Evolutionary conservation across 306 rosid species (phyloP).

Genomic region (Oxytropis ochrocephala): DNA sequence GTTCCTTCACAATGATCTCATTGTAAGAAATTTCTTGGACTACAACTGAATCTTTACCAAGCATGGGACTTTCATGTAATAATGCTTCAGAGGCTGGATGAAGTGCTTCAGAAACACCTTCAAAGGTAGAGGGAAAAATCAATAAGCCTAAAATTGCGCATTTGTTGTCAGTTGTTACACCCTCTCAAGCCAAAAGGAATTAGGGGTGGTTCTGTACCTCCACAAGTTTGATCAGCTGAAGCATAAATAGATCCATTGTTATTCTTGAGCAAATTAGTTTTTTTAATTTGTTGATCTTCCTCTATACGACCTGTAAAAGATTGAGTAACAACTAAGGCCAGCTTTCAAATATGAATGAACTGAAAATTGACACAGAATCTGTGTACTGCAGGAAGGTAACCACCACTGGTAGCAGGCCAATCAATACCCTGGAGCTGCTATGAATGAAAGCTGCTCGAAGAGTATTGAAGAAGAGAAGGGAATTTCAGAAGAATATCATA

Average conservation of each 20-base stretch:
- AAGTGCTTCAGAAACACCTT: constrained; percentile 37
- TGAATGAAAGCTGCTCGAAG: too few relatives aligned
- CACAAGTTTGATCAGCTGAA: constrained; percentile 34
- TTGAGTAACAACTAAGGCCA: constrained; percentile 20
- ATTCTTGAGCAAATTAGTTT: constrained; percentile 28
- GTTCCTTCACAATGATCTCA: constrained; percentile 37
- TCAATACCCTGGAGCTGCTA: too few relatives aligned
- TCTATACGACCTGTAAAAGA: constrained; percentile 39
- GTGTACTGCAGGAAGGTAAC: too few relatives aligned
- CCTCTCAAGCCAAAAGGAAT: constrained; percentile 38
- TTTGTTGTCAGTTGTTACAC: constrained; percentile 17
- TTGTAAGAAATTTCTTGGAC: constrained; percentile 31
- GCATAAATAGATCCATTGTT: constrained; percentile 23
- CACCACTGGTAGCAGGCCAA: too few relatives aligned
- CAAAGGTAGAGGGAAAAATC: constrained; percentile 30
- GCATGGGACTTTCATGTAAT: constrained; percentile 27
- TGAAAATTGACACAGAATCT: too few relatives aligned
- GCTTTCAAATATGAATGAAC: constrained; percentile 10
- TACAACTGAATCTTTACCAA: constrained; percentile 26
- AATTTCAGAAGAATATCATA: too few relatives aligned
- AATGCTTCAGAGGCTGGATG: constrained; percentile 29
- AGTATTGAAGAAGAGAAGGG: too few relatives aligned
- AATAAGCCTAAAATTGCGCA: constrained; percentile 32
- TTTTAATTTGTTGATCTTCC: constrained; percentile 33
- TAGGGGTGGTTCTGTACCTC: constrained; percentile 35